A percentile compares a stretch with the other conserved stretches of the same genome.
Conservation (phyloP, 75 land plant species). For the Larix kaempferi region DNA sequence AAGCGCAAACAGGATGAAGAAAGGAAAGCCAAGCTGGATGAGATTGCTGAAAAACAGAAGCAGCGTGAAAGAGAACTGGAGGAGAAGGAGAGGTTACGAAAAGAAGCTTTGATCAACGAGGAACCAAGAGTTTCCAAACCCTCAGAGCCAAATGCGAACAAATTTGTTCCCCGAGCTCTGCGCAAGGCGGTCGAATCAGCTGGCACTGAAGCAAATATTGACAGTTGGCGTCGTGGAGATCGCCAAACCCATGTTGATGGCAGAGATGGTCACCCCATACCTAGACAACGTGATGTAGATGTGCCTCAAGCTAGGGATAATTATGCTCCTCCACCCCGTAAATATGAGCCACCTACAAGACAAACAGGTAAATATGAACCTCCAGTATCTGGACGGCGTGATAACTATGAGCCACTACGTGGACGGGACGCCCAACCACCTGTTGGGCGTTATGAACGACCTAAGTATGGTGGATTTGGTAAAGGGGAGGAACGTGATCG, state of each 20-base stretch:
- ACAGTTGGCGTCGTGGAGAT: neutral
- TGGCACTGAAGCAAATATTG: neutral
- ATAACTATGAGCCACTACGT: constrained; percentile 6
- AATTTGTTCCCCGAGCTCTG: constrained; percentile 27
- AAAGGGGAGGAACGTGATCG: neutral
- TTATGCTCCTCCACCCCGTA: neutral
- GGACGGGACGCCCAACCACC: no score
- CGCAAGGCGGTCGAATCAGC: constrained; percentile 24
- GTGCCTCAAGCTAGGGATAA: neutral
- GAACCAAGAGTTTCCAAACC: neutral
- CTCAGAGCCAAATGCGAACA: constrained; percentile 25
- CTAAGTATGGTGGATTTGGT: constrained; percentile 5
- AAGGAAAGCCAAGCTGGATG: constrained; percentile 80
- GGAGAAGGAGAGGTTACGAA: constrained; percentile 60
- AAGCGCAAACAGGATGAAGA: constrained; percentile 81
- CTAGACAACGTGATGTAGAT: neutral
- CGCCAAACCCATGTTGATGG: constrained; percentile 4
- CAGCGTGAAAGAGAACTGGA: constrained; percentile 76
- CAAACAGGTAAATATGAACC: constrained; percentile 9
- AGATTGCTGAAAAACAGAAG: constrained; percentile 90
- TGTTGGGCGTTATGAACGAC: neutral
- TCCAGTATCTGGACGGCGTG: neutral
- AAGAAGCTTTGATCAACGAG: constrained; percentile 33
- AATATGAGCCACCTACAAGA: neutral
- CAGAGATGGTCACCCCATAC: neutral